Evolutionary conservation across 106 monocot genomes (phyloP).

Genomic region (Dendrobium officinale): DNA sequence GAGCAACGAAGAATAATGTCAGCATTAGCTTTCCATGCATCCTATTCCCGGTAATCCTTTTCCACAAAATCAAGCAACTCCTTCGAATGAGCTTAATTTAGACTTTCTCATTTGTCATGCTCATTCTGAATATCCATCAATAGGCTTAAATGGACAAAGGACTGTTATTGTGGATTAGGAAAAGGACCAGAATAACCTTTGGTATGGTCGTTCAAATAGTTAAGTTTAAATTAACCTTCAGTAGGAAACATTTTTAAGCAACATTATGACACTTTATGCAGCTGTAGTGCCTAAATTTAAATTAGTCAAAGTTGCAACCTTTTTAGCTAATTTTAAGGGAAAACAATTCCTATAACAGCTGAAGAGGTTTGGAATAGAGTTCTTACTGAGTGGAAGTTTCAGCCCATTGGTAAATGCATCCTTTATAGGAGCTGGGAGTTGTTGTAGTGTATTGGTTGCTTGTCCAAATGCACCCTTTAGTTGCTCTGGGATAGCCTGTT

Average conservation of each 20-base stretch:
- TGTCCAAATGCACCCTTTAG: slow-evolving; percentile 57
- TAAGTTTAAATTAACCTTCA: too few species aligned
- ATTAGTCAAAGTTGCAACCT: neutral
- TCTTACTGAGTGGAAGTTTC: slow-evolving; percentile 81
- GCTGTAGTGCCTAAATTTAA: neutral
- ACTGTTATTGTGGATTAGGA: too few species aligned
- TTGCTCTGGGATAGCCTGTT: slow-evolving; percentile 78
- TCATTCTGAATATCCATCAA: too few species aligned
- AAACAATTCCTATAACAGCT: neutral
- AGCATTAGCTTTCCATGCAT: too few species aligned
- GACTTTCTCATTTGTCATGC: too few species aligned
- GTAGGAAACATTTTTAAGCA: neutral
- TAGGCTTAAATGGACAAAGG: too few species aligned
- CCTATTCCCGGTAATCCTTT: too few species aligned
- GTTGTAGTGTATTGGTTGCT: slow-evolving; percentile 53
- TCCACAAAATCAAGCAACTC: too few species aligned
- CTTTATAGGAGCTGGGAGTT: slow-evolving; percentile 70
- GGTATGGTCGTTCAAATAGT: too few species aligned
- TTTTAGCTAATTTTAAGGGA: neutral
- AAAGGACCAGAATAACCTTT: too few species aligned
- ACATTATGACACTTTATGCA: neutral
- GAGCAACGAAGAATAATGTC: too few species aligned
- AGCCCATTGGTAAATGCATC: slow-evolving; percentile 68
- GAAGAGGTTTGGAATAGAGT: neutral
- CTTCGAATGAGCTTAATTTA: too few species aligned